These are phyloP conservation scores for Verticillium tricorpus DNA, from an alignment of 2,329 filamentous ascomycete genomes.

Conservation along the genomic window DNA sequence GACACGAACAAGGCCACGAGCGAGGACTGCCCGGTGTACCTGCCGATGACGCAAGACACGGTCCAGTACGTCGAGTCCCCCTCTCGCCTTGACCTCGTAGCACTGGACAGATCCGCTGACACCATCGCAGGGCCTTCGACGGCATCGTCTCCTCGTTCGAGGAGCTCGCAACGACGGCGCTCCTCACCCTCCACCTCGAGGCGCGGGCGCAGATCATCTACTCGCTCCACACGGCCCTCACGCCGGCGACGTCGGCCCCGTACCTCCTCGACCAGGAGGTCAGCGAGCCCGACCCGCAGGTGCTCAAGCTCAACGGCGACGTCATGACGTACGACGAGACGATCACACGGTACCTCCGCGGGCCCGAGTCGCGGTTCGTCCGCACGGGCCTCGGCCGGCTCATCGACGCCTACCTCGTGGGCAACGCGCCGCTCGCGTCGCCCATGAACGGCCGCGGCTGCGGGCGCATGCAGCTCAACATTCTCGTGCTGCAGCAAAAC, in stretches of 20 bases:
- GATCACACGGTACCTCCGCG: conserved; percentile 66
- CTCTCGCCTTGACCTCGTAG: background rate
- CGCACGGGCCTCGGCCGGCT: conserved; percentile 71
- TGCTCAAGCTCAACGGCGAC: conserved; percentile 78
- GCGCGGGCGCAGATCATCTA: conserved; percentile 81
- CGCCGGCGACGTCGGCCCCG: conserved; percentile 49
- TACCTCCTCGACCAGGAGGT: conserved; percentile 68
- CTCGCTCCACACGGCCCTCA: conserved; percentile 64
- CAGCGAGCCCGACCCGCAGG: conserved; percentile 70
- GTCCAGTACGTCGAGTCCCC: conserved; percentile 56
- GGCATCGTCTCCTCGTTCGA: conserved; percentile 79
- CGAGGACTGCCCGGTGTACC: conserved; percentile 66
- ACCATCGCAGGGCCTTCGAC: conserved; percentile 66
- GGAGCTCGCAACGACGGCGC: conserved; percentile 70
- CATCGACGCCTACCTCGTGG: conserved; percentile 74
- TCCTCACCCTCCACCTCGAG: conserved; percentile 85
- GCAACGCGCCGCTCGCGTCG: conserved; percentile 64
- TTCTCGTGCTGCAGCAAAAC: conserved; percentile 92
- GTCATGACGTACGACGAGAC: conserved; percentile 87
- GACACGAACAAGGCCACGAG: conserved; percentile 53
- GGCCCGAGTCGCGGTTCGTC: conserved; percentile 69
- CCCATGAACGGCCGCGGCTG: conserved; percentile 83
- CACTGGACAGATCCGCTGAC: conserved; percentile 16
- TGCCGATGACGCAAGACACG: conserved; percentile 84
- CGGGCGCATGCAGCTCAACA: conserved; percentile 87